These are phyloP conservation scores for Mycena galericulata DNA, from an alignment of 768 basidiomycete species.

Conservation along the genomic window DNA sequence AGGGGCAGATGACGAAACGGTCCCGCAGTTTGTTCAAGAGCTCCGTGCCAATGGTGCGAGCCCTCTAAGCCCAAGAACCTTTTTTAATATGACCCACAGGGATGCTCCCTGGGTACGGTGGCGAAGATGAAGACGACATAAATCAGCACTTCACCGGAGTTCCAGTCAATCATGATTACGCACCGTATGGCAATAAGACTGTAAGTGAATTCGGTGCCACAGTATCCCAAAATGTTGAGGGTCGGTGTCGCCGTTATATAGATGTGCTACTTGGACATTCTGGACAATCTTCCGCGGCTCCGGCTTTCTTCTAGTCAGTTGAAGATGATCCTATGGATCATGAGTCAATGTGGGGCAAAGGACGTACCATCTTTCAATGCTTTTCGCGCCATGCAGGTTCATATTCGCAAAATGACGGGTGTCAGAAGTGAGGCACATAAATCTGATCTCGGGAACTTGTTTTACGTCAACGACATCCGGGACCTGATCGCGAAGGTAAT, in stretches of 20 bases:
- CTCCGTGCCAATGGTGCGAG: too few species aligned
- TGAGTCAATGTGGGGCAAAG: slow-evolving; percentile 40
- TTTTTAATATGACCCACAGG: too few species aligned
- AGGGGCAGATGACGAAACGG: neutral
- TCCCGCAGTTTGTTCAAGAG: neutral
- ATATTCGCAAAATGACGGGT: slow-evolving; percentile 29
- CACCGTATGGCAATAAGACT: slow-evolving; percentile 19
- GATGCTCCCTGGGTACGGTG: neutral
- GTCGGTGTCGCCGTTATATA: neutral
- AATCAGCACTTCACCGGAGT: slow-evolving; percentile 7
- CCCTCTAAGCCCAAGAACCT: too few species aligned
- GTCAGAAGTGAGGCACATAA: slow-evolving; percentile 21
- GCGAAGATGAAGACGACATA: slow-evolving; percentile 7
- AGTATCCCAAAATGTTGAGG: neutral
- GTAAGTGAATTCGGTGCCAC: neutral
- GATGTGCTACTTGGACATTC: slow-evolving; percentile 41
- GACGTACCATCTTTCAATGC: slow-evolving; percentile 44
- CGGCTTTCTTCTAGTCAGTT: slow-evolving; percentile 44
- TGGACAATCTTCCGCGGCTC: slow-evolving; percentile 48
- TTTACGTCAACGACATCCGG: slow-evolving; percentile 21
- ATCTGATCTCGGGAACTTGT: slow-evolving; percentile 16
- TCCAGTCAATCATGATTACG: slow-evolving; percentile 6
- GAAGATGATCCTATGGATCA: slow-evolving; percentile 47
- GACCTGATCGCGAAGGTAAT: slow-evolving; percentile 20
- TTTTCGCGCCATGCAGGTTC: slow-evolving; percentile 38